Evolutionary conservation across 2,329 filamentous ascomycete species (phyloP).

Genomic region (Microcyclospora pomicola): DNA sequence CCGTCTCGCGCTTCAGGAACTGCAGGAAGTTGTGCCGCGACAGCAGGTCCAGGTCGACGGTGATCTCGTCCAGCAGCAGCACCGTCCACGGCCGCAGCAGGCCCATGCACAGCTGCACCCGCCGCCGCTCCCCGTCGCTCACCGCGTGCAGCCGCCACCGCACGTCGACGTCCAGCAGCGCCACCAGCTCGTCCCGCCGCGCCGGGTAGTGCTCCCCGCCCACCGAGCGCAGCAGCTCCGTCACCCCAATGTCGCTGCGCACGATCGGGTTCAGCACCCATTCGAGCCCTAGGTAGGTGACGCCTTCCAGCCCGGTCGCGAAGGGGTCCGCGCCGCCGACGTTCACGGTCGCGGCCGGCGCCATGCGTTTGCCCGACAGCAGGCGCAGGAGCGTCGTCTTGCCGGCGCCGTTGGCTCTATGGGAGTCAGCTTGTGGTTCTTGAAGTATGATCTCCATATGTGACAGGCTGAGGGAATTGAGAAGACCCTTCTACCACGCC

Average conservation of each 20-base stretch:
- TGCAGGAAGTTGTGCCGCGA: constrained; percentile 69
- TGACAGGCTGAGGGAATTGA: constrained; percentile 5
- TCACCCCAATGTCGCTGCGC: constrained; percentile 83
- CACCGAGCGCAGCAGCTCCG: constrained; percentile 68
- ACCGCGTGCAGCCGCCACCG: constrained; percentile 94
- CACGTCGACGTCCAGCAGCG: constrained; percentile 81
- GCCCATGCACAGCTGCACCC: constrained; percentile 94
- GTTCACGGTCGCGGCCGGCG: constrained; percentile 58
- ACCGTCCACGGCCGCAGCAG: constrained; percentile 83
- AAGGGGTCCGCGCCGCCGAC: constrained; percentile 85
- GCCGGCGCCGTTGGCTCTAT: constrained; percentile 74
- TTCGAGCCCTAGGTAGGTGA: constrained; percentile 92
- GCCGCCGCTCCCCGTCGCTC: constrained; percentile 75
- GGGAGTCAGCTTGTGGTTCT: constrained; percentile 5
- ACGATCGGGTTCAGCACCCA: constrained; percentile 98
- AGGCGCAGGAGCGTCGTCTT: constrained; percentile 95
- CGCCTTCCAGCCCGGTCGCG: constrained; percentile 75
- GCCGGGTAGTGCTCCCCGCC: constrained; percentile 73
- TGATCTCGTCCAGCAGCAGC: constrained; percentile 87
- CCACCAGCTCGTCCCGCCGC: constrained; percentile 73
- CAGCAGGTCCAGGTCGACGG: constrained; percentile 85
- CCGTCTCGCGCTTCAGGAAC: constrained; percentile 80
- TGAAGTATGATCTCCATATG: constrained; percentile 12
- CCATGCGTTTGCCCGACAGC: constrained; percentile 85
- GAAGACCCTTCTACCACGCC: constrained; percentile 10